phyloP scores from a whole-genome alignment of 257 asterid genomes.

The Scutellaria baicalensis region DNA sequence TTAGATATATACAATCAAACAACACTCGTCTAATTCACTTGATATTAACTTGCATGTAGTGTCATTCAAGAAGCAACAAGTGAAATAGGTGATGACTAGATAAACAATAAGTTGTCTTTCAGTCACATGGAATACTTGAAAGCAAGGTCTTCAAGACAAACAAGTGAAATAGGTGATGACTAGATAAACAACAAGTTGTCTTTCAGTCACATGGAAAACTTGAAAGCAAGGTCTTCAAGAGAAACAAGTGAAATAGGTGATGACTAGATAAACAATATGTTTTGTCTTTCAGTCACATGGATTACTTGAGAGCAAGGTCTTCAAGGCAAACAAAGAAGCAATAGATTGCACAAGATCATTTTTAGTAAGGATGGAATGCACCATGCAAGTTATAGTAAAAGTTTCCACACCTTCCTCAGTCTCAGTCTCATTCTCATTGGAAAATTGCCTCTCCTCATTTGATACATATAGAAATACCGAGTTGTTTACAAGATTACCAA shows the following conservation, averaged over 20 bases:
- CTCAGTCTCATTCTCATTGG: conserved; percentile 46
- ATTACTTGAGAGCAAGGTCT: not conserved
- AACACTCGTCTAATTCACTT: not conserved
- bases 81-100: not conserved
- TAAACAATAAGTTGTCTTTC: not conserved
- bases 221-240: too few relatives aligned
- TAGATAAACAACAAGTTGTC: not conserved
- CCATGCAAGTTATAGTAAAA: not conserved
- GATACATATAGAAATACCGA: conserved; percentile 76
- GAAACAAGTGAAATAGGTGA: not conserved
- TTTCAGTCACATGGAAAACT: too few relatives aligned
- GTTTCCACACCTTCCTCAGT: conserved; percentile 65
- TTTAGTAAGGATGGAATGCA: not conserved
- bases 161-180: not conserved
- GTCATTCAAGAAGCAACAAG: not conserved
- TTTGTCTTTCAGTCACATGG: not conserved
- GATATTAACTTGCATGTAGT: not conserved
- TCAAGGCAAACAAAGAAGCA: not conserved
- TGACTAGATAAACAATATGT: not conserved
- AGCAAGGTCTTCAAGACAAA: too few relatives aligned
- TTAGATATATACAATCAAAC: not conserved
- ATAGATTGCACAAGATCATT: not conserved
- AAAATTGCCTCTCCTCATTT: conserved; percentile 60
- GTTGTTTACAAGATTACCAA: conserved; percentile 91
- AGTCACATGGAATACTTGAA: too few relatives aligned